phyloP scores from a whole-genome alignment of 2,329 filamentous ascomycete genomes.

The Verticillium tricorpus region DNA sequence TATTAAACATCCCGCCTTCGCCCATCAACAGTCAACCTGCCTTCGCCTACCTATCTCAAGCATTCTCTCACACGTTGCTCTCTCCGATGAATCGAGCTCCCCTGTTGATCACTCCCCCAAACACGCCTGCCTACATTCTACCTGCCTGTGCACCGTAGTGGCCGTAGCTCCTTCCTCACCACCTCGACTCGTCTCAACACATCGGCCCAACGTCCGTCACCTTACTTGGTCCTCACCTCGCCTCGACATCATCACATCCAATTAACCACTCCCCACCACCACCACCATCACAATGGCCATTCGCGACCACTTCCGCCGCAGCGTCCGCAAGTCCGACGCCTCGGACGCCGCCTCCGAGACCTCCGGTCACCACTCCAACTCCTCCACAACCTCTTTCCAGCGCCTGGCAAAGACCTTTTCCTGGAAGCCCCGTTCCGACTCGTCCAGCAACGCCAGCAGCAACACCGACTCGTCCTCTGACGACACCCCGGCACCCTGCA shows the following conservation, averaged over 20 bases:
- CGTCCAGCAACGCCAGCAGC: constrained; percentile 19
- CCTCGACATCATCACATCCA: background rate
- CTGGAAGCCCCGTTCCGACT: constrained; percentile 14
- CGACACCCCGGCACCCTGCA: background rate
- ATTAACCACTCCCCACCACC: background rate
- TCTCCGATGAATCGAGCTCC: background rate
- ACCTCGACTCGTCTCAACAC: background rate
- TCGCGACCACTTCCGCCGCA: constrained; percentile 35
- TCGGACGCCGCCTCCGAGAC: constrained; percentile 19
- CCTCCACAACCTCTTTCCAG: constrained; percentile 10
- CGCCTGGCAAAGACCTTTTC: constrained; percentile 13
- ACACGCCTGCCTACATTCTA: background rate
- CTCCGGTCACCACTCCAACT: constrained; percentile 22
- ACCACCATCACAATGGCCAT: constrained; percentile 30
- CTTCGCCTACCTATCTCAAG: background rate
- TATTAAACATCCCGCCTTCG: background rate
- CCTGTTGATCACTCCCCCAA: background rate
- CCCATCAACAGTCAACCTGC: background rate
- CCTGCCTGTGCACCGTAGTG: background rate
- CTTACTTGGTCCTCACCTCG: background rate
- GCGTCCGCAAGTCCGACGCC: constrained; percentile 28
- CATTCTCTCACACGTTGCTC: background rate
- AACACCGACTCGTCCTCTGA: constrained; percentile 12
- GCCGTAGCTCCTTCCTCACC: background rate
- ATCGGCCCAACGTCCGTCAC: too few species aligned